Evolutionary conservation across 495 filamentous ascomycete species (phyloP), one percentile per base, ranked within the genome.

Genomic region (Hypoxylon crocopeplum): DNA sequence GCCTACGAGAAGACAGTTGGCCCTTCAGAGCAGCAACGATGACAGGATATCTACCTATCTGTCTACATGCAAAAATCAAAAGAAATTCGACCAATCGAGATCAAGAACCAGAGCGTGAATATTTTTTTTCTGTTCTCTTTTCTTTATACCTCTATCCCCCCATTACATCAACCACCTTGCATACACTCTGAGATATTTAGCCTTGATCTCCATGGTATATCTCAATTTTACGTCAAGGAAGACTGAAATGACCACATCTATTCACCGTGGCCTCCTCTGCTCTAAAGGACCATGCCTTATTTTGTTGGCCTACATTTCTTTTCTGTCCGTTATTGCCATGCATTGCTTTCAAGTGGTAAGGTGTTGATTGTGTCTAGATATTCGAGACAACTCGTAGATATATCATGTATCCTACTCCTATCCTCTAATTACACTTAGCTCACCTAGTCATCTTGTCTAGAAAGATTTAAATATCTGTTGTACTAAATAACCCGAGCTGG

Each of bases 221-320:
- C 59, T 70, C 67, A 65, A 70, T 70, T 70, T 70, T 67, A 27
- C 62, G 67, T 70, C 67, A 70, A 70, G 67, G 67, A 62, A 70
- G 40, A 70, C 8, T 17, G 30, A 70, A 53, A 38, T 10, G 54
- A 55, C 61, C 54, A 55, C 49, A 41, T 64, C 54, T 64, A 64
- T 64, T 64, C 49, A 13, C 49, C 49, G 49, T 64, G 54, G 44
- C 61, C 61, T 64, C 51, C 40, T 51, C 30, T 25, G 2, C 37
- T 29, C 53, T 34, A 64, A 59, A 55, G 61, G 61, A 41, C 39
- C 49, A 59, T 37, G 61, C 55, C 48, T 64, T 64, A 64, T 55
- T 44, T 64, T 59, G 49, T n/a, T 59, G 55, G 61, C 55, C 49
- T 55, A 64, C 49, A 64, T 57, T 17, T 38, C 13, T 38, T 19